phyloP scores from a whole-genome alignment of 495 filamentous ascomycete genomes.

The Penicillium argentinense region DNA sequence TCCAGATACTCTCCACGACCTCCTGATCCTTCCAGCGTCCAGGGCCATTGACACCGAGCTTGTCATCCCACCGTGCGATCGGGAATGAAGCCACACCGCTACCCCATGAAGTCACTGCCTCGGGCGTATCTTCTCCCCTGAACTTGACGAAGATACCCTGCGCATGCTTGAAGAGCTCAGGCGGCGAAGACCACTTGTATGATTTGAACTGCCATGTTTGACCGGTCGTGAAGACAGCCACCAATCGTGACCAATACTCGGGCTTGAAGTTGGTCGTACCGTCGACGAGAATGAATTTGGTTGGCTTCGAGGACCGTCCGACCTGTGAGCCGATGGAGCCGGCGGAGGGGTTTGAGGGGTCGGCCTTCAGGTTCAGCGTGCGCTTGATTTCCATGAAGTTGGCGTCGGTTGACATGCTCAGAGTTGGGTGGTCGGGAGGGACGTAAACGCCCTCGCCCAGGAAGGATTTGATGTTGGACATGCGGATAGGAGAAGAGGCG shows the following conservation, averaged over 20 bases:
- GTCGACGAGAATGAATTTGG: constrained; percentile 92
- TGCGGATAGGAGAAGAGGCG: constrained; percentile 92
- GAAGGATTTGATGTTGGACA: constrained; percentile 96
- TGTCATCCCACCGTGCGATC: constrained; percentile 78
- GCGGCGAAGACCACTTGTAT: constrained; percentile 91
- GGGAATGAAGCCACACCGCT: constrained; percentile 70
- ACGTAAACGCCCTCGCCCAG: constrained; percentile 82
- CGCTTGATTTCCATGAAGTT: constrained; percentile 85
- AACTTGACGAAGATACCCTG: constrained; percentile 89
- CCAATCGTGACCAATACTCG: constrained; percentile 95
- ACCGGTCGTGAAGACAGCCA: constrained; percentile 96
- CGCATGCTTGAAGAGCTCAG: constrained; percentile 85
- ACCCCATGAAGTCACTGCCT: constrained; percentile 77
- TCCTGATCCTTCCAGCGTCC: constrained; percentile 89
- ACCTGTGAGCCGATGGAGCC: constrained; percentile 21
- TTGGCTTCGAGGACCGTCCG: constrained; percentile 60
- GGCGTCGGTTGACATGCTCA: constrained; percentile 55
- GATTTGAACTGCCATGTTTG: constrained; percentile 98
- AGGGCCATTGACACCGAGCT: constrained; percentile 48
- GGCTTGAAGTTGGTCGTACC: constrained; percentile 91
- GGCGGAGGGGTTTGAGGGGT: constrained; percentile 28
- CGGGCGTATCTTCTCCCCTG: constrained; percentile 79
- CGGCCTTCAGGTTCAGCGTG: constrained; percentile 65
- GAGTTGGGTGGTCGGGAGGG: constrained; percentile 66
- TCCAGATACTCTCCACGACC: constrained; percentile 93